Percentiles rank a stretch among this genome's conserved stretches.
Evolutionary conservation across 1,139 yeast genomes (phyloP).

Genomic region (Suhomyces bribrorum): DNA sequence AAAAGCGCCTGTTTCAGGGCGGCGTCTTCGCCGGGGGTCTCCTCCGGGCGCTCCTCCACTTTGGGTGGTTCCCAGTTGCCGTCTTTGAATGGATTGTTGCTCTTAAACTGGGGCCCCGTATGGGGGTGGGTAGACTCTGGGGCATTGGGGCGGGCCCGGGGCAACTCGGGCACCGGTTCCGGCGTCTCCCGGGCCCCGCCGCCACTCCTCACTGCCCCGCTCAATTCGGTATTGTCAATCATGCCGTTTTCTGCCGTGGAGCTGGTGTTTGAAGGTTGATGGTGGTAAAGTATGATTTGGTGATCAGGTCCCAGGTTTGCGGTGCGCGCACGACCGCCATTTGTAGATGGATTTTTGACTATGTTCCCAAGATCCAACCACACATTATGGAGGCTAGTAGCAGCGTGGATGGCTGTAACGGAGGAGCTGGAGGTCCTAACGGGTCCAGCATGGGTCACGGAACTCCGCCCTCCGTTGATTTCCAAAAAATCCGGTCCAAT

Average conservation of each 20-base stretch:
- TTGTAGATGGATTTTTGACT: conserved; percentile 1
- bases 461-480: conserved; percentile 26
- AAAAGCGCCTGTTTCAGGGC: too few species aligned
- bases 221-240: conserved; percentile 7
- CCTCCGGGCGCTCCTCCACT: too few species aligned
- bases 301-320: conserved; percentile 7
- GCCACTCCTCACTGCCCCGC: too few species aligned
- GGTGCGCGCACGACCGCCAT: conserved; percentile 9
- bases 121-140: conserved; percentile 1
- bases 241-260: too few species aligned
- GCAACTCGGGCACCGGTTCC: conserved; percentile 1
- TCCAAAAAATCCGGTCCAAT: conserved; percentile 35
- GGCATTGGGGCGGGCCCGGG: not conserved
- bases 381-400: not conserved
- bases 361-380: too few species aligned
- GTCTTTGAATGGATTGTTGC: conserved; percentile 23
- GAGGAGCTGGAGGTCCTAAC: not conserved
- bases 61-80: conserved; percentile 1
- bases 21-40: too few species aligned
- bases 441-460: not conserved
- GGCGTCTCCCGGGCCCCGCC: too few species aligned
- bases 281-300: not conserved
- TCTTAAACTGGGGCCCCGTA: conserved; percentile 8
- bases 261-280: too few species aligned
- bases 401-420: not conserved